These are phyloP conservation scores for Colletotrichum cordylinicola DNA, from an alignment of 2,329 filamentous ascomycete species.

Conservation along the genomic window DNA sequence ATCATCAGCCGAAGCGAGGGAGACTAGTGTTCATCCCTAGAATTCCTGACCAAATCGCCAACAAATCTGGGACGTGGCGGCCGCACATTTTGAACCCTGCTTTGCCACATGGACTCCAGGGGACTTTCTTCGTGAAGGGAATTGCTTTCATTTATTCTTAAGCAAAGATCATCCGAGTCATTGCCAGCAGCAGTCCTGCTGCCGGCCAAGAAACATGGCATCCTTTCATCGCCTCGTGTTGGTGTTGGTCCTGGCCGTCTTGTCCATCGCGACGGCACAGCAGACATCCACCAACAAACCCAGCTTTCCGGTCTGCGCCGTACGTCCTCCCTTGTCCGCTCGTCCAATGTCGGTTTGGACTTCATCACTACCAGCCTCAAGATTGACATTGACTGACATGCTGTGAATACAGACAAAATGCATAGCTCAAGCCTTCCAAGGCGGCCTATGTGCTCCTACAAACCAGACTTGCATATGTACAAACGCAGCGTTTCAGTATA, in stretches of 20 bases:
- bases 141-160: constrained; percentile 3
- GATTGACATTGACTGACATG: neutral
- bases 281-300: neutral
- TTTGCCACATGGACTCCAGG: constrained; percentile 5
- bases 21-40: neutral
- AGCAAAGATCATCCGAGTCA: constrained; percentile 1
- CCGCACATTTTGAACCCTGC: neutral
- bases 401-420: constrained; percentile 4
- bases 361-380: neutral
- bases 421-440: constrained; percentile 8
- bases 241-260: neutral
- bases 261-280: constrained; percentile 1
- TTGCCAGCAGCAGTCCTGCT: neutral
- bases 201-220: neutral
- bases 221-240: neutral
- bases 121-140: neutral
- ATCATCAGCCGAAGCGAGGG: constrained; percentile 5
- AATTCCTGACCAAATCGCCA: neutral
- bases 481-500: constrained; percentile 18
- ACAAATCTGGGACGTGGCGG: neutral
- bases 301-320: constrained; percentile 21
- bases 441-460: constrained; percentile 23
- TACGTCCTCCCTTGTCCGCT: constrained; percentile 1
- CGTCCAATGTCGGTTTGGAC: neutral
- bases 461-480: constrained; percentile 29